Percentiles rank a stretch among this genome's conserved stretches.
These are phyloP conservation scores for Phaeomoniella chlamydospora DNA, from an alignment of 2,329 filamentous ascomycete species.

Conservation along the genomic window DNA sequence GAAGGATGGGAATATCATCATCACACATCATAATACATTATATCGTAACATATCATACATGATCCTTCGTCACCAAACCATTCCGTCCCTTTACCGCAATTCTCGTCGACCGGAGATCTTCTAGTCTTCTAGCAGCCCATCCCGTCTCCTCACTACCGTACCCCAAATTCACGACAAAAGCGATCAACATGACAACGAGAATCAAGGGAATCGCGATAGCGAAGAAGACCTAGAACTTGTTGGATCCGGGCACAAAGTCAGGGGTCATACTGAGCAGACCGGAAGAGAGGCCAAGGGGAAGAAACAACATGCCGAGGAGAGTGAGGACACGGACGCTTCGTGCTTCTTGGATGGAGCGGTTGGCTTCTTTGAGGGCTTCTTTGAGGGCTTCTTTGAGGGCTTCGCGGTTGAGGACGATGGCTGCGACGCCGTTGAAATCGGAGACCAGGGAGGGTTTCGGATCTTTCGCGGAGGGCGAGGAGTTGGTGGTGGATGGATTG, in stretches of 20 bases:
- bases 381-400: too few relatives aligned
- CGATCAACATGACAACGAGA: background rate
- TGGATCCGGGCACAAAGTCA: constrained; percentile 1
- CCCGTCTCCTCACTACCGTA: background rate
- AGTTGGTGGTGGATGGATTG: background rate
- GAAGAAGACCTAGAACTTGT: constrained; percentile 3
- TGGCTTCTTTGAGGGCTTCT: constrained; percentile 4
- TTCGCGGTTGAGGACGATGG: constrained; percentile 2
- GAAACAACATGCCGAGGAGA: constrained; percentile 3
- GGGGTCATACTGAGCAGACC: constrained; percentile 3
- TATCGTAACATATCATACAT: too few relatives aligned
- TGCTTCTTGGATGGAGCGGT: constrained; percentile 3
- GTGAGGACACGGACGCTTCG: constrained; percentile 3
- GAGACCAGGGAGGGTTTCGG: constrained; percentile 1
- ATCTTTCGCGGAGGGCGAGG: background rate
- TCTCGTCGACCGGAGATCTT: background rate
- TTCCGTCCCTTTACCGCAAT: too few relatives aligned
- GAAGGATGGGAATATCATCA: too few relatives aligned
- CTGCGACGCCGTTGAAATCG: constrained; percentile 3
- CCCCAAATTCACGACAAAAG: background rate
- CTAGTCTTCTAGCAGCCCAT: background rate
- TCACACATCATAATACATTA: too few relatives aligned
- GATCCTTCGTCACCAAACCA: too few relatives aligned
- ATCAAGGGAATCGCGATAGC: constrained; percentile 3
- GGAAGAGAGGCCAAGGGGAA: constrained; percentile 2